Percentiles rank a stretch among this genome's conserved stretches.
These are phyloP conservation scores for Pochonia chlamydosporia DNA, from an alignment of 2,329 filamentous ascomycete genomes.

Conservation along the genomic window DNA sequence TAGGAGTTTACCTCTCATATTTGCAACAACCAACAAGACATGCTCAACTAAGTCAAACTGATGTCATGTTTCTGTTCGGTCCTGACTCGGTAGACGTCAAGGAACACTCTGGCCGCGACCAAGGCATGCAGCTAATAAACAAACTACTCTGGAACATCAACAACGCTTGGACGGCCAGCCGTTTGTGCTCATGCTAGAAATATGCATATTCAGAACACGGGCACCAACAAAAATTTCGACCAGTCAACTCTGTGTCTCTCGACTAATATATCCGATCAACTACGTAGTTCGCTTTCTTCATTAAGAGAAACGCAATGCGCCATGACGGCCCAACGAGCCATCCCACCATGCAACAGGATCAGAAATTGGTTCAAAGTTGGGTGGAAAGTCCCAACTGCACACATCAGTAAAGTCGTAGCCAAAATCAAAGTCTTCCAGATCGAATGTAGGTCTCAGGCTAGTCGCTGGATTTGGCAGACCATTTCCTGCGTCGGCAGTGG, in stretches of 20 bases:
- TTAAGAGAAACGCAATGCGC: background rate
- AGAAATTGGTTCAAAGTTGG: conserved; percentile 7
- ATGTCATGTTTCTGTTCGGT: no score
- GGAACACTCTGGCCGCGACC: no score
- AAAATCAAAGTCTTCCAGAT: conserved; percentile 3
- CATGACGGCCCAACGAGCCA: conserved; percentile 6
- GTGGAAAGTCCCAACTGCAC: conserved; percentile 6
- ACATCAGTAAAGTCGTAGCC: conserved; percentile 5
- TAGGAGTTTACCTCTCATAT: no score
- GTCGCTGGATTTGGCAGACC: background rate
- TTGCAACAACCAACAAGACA: no score
- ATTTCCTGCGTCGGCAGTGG: background rate
- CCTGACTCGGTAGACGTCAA: no score
- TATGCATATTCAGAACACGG: no score
- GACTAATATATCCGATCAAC: background rate
- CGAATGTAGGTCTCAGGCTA: background rate
- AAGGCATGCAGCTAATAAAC: no score
- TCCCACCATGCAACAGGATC: conserved; percentile 13
- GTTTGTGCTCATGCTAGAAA: no score
- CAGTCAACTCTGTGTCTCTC: background rate
- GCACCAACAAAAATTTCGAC: background rate
- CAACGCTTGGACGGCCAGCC: no score
- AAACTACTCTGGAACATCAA: no score
- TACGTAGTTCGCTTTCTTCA: no score
- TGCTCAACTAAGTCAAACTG: no score